These are phyloP conservation scores for Ceriops tagal DNA, from an alignment of 345 rosid genomes.

Conservation along the genomic window DNA sequence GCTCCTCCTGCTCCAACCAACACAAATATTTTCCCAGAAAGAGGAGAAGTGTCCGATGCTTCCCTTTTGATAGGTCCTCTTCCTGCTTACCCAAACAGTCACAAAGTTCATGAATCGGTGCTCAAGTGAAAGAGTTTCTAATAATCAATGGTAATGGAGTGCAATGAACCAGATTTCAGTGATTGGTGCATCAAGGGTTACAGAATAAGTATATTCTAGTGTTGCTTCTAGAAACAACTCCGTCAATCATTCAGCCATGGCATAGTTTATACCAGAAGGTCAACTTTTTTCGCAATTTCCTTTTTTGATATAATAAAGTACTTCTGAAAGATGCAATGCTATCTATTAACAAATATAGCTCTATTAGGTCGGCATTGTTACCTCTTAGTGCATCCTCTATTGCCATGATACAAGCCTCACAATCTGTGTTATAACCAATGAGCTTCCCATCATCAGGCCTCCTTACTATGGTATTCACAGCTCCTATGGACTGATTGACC, in stretches of 20 bases:
- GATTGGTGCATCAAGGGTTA: too few relatives aligned
- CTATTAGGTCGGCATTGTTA: slow-evolving; percentile 3
- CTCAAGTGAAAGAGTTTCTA: too few relatives aligned
- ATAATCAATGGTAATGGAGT: too few relatives aligned
- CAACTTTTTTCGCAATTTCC: neutral
- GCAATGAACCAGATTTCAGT: too few relatives aligned
- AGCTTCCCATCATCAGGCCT: slow-evolving; percentile 47
- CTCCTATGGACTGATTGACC: slow-evolving; percentile 38
- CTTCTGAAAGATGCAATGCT: neutral
- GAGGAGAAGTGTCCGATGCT: neutral
- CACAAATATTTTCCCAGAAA: slow-evolving; percentile 42
- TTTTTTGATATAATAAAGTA: neutral
- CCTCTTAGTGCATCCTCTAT: slow-evolving; percentile 45
- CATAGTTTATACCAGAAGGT: neutral
- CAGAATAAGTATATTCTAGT: too few relatives aligned
- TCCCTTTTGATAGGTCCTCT: neutral
- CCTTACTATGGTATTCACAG: slow-evolving; percentile 46
- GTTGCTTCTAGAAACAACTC: neutral
- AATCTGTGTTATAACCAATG: slow-evolving; percentile 44
- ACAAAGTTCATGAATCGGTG: neutral
- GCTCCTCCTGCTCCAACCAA: slow-evolving; percentile 67
- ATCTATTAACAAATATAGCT: neutral
- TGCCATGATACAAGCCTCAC: slow-evolving; percentile 44
- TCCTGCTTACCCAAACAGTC: slow-evolving; percentile 5
- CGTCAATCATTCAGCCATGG: neutral